Evolutionary conservation across 2,329 filamentous ascomycete genomes (phyloP).

Genomic region (Pseudohalonectria lignicola): DNA sequence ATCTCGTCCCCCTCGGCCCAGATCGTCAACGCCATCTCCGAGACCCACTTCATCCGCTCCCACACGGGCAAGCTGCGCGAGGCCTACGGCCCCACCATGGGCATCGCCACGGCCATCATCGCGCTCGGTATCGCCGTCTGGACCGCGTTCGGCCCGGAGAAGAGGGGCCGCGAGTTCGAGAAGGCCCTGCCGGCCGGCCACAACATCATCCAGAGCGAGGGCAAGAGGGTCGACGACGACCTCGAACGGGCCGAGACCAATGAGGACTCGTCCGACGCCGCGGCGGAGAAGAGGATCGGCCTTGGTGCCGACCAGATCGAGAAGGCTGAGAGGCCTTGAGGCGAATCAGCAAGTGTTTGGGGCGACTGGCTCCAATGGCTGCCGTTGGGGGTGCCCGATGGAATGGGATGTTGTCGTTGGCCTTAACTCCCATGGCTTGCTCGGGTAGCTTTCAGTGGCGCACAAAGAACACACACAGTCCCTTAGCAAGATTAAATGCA

Average conservation of each 20-base stretch:
- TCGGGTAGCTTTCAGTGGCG: too few species aligned
- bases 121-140: conserved; percentile 58
- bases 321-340: not conserved
- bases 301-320: not conserved
- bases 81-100: conserved; percentile 68
- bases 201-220: conserved; percentile 14
- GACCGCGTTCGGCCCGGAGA: conserved; percentile 62
- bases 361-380: too few species aligned
- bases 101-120: conserved; percentile 66
- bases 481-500: not conserved
- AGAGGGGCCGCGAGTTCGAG: conserved; percentile 60
- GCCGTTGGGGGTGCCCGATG: too few species aligned
- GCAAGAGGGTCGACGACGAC: conserved; percentile 5
- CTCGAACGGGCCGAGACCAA: not conserved
- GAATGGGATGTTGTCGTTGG: too few species aligned
- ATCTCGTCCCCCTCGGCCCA: conserved; percentile 59
- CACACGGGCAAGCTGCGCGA: conserved; percentile 45
- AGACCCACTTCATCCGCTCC: conserved; percentile 45
- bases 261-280: not conserved
- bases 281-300: not conserved
- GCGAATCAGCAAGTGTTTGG: not conserved
- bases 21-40: conserved; percentile 66
- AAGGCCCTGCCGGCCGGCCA: conserved; percentile 28
- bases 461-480: too few species aligned
- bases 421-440: too few species aligned